Conservation (phyloP, 2,329 filamentous ascomycete species). For the Magnaporthiopsis poae region DNA sequence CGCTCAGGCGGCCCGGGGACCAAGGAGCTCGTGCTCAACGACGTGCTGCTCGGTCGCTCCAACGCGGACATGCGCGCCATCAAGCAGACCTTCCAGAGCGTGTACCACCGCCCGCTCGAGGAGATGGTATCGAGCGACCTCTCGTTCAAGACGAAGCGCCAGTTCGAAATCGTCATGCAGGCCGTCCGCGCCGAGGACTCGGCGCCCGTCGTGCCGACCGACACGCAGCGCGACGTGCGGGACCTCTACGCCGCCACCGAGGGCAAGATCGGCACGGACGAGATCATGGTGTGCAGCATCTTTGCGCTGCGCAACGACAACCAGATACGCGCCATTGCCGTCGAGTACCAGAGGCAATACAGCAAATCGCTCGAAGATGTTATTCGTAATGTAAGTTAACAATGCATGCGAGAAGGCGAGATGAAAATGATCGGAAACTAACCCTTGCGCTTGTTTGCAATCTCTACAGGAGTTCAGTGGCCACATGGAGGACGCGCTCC, state of each 20-base stretch:
- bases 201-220: conserved; percentile 59
- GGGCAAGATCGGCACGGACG: conserved; percentile 62
- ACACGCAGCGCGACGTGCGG: conserved; percentile 65
- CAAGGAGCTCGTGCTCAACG: conserved; percentile 76
- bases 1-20: conserved; percentile 74
- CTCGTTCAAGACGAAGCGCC: conserved; percentile 72
- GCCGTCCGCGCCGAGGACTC: conserved; percentile 70
- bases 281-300: conserved; percentile 69
- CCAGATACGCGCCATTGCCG: conserved; percentile 72
- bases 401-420: too few species aligned
- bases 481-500: conserved; percentile 79
- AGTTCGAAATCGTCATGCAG: conserved; percentile 74
- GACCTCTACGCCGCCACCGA: conserved; percentile 70
- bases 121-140: conserved; percentile 67
- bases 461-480: conserved; percentile 63
- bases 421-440: not conserved
- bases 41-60: conserved; percentile 69
- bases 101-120: conserved; percentile 58
- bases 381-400: conserved; percentile 51
- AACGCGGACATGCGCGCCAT: conserved; percentile 86
- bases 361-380: conserved; percentile 60
- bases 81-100: conserved; percentile 64
- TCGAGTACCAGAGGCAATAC: conserved; percentile 66
- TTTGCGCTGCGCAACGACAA: conserved; percentile 66
- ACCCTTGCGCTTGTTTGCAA: not conserved